Evolutionary conservation across 2,329 filamentous ascomycete genomes (phyloP), one percentile per base, ranked within the genome.

Genomic region (Trichophyton benhamiae): DNA sequence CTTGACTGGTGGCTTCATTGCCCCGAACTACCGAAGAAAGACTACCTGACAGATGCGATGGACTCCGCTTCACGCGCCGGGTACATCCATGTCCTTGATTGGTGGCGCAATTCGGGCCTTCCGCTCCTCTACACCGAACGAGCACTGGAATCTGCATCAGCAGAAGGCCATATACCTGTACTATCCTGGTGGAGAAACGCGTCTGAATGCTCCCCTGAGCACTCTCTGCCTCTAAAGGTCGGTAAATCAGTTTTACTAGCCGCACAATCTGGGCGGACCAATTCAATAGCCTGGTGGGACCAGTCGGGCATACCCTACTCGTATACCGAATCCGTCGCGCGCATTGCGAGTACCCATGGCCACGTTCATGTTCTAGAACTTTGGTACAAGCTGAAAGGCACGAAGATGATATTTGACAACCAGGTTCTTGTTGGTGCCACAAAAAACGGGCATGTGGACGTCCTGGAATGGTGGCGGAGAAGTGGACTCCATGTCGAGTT

Each of bases 181-280:
- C 81, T 97, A 1, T 87, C 95, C 68, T 97, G 92, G 92, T 97
- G 92, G 92, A 88, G 89, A 67, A 82, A 87, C 63, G 85, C 86
- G 0, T 83, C 82, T 11, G 75, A 79, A 13, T 80, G 82, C 60
- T 80, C 86, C 68, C 80, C 86, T 49, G 74, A 75, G 0, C 75
- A 76, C 60, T 72, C 75, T 8, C 70, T 87, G 3, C 79, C 79
- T 0, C 79, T 95, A 13, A 90, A 91, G 67, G 88, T 91, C 0
- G 91, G 91, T 48, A 91, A 94, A 68, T 87, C 88, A 27, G 85
- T 96, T 17, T 82, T 91, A 5, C 87, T 87, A 65, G 91, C 91
- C 0, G 88, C 90, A 0, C 91, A 96, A 70, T 86, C 88, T 52
- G 91, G 91, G 22, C 87, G 87, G 67, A 82, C 85, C 2, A 83